Conservation (phyloP, 2,329 filamentous ascomycete species). For the Aspergillus carbonarius region DNA sequence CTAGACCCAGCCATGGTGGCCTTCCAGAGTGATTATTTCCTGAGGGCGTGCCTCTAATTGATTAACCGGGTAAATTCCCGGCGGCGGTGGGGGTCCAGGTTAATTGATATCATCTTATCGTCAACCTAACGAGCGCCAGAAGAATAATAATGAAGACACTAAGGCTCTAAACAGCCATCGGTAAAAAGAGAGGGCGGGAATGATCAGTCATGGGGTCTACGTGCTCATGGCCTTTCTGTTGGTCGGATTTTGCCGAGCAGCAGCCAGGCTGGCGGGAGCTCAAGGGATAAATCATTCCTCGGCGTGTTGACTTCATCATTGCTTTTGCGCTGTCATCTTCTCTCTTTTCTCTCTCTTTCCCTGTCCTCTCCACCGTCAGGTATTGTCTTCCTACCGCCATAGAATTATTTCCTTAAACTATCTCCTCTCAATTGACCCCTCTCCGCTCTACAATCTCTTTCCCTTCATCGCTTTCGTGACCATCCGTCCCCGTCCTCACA, state of each 20-base stretch:
- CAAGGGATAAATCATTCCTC: conserved; percentile 1
- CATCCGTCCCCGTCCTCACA: background rate
- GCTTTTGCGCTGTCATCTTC: background rate
- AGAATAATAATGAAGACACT: background rate
- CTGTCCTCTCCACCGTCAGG: background rate
- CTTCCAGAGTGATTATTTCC: background rate
- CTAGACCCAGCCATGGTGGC: background rate
- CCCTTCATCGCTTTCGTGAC: background rate
- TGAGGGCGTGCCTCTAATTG: background rate
- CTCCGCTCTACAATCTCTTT: background rate
- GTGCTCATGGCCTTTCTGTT: background rate
- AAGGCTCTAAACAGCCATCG: background rate
- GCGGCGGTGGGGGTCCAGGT: conserved; percentile 10
- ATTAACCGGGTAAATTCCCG: conserved; percentile 26
- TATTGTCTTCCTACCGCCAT: background rate
- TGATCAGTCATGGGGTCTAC: background rate
- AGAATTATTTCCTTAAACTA: background rate
- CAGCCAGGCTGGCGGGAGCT: background rate
- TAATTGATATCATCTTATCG: conserved; percentile 7
- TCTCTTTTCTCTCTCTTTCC: no score
- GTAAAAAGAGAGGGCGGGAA: background rate
- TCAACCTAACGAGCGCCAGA: background rate
- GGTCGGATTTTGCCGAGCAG: conserved; percentile 1
- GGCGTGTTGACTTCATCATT: background rate
- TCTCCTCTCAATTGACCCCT: background rate